Percentiles rank a stretch among this genome's conserved stretches.
phyloP scores from a whole-genome alignment of 2,329 filamentous ascomycete species.

The Hortaea werneckii region DNA sequence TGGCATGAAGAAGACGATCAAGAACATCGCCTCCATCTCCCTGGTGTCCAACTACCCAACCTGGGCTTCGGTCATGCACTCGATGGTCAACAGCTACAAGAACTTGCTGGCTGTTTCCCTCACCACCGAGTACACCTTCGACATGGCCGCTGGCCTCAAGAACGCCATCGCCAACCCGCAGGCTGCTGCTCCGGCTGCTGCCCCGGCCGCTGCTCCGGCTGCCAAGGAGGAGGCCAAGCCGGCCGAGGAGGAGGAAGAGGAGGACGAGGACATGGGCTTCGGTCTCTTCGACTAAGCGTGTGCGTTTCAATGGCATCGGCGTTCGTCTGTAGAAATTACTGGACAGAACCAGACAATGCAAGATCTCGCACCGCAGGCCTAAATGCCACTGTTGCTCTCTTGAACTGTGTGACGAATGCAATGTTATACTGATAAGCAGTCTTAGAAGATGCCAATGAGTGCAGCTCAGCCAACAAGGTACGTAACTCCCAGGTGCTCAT shows the following conservation, averaged over 20 bases:
- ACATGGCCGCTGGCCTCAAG: conserved; percentile 95
- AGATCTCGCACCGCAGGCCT: conserved; percentile 1
- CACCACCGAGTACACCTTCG: conserved; percentile 85
- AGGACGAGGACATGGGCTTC: conserved; percentile 46
- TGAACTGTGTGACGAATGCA: too few species aligned
- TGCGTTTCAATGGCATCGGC: conserved; percentile 5
- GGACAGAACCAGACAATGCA: conserved; percentile 9
- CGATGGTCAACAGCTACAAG: conserved; percentile 96
- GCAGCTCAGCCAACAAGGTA: too few species aligned
- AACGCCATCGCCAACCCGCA: conserved; percentile 98
- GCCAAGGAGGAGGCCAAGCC: conserved; percentile 53
- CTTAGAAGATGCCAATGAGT: too few species aligned
- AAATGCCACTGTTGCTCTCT: background rate
- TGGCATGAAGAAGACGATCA: conserved; percentile 48
- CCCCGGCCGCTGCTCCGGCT: conserved; percentile 41
- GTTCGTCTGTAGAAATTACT: conserved; percentile 6
- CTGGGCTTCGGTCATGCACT: conserved; percentile 91
- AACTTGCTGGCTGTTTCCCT: conserved; percentile 83
- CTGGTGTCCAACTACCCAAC: conserved; percentile 91
- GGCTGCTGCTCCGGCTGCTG: conserved; percentile 47
- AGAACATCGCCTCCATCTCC: conserved; percentile 80
- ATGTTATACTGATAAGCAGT: too few species aligned
- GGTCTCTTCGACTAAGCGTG: conserved; percentile 43
- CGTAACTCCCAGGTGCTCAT: too few species aligned
- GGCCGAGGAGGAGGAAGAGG: conserved; percentile 53